Conservation (phyloP, 2,329 filamentous ascomycete genomes). For the Dendryphion nanum region DNA sequence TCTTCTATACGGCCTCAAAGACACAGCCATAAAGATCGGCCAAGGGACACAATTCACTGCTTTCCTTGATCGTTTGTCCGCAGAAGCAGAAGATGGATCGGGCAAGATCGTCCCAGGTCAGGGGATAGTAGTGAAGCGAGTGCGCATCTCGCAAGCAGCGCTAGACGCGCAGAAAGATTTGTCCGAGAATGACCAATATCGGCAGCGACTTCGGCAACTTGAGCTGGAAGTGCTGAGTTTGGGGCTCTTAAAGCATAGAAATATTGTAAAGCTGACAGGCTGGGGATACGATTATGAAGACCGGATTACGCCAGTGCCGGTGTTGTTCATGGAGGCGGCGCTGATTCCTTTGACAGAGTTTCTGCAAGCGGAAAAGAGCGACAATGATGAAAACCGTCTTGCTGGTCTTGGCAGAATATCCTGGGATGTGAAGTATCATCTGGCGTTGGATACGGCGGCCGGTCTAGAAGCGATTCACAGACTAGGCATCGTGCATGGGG, state of each 20-base stretch:
- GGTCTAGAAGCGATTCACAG: conserved; percentile 2
- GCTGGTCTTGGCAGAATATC: not conserved
- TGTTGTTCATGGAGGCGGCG: conserved; percentile 2
- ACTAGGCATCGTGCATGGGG: conserved; percentile 1
- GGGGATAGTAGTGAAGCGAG: not conserved
- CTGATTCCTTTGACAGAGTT: not conserved
- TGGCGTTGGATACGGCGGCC: not conserved
- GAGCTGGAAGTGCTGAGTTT: not conserved
- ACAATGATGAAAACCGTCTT: not conserved
- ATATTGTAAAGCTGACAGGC: not conserved
- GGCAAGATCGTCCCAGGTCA: not conserved
- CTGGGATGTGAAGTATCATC: conserved; percentile 1
- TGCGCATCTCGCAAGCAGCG: not conserved
- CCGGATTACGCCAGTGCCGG: not conserved
- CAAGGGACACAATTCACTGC: not conserved
- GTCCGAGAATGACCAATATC: not conserved
- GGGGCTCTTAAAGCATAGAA: not conserved
- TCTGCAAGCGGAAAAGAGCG: not conserved
- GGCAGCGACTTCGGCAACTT: not conserved
- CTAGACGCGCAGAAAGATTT: not conserved
- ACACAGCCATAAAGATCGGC: not conserved
- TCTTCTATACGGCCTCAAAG: not conserved
- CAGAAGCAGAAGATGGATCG: not conserved
- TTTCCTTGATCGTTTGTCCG: not conserved
- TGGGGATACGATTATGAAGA: conserved; percentile 2